phyloP scores from a whole-genome alignment of 148 eudicot species.

The Euryodendron excelsum region DNA sequence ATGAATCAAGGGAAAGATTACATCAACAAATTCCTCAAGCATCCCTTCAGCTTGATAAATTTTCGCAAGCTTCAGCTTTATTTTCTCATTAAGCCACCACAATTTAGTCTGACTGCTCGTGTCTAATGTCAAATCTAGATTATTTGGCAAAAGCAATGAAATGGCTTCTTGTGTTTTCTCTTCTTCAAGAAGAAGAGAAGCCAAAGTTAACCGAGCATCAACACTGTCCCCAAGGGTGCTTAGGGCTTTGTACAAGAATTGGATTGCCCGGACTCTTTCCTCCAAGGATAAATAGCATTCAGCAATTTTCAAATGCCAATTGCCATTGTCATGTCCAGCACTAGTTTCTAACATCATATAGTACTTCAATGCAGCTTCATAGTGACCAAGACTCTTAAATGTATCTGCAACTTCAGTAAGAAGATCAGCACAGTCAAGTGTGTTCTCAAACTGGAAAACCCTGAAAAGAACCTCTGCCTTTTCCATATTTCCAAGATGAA shows the following conservation, averaged over 20 bases:
- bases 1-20: slow-evolving; percentile 33
- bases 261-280: slow-evolving; percentile 36
- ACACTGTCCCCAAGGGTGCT: slow-evolving; percentile 38
- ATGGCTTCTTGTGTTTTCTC: slow-evolving; percentile 42
- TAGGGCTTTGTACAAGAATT: slow-evolving; percentile 46
- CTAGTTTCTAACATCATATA: slow-evolving; percentile 42
- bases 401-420: slow-evolving; percentile 45
- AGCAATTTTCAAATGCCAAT: slow-evolving; percentile 41
- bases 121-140: slow-evolving; percentile 26
- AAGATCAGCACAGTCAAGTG: slow-evolving; percentile 24
- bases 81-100: slow-evolving; percentile 51
- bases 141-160: slow-evolving; percentile 40
- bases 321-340: slow-evolving; percentile 22
- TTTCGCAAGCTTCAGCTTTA: slow-evolving; percentile 46
- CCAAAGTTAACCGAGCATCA: slow-evolving; percentile 45
- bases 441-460: slow-evolving; percentile 28
- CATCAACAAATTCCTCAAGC: slow-evolving; percentile 46
- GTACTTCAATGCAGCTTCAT: slow-evolving; percentile 46
- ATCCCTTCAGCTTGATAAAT: slow-evolving; percentile 44
- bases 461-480: slow-evolving; percentile 50
- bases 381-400: slow-evolving; percentile 33
- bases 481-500: slow-evolving; percentile 42
- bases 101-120: slow-evolving; percentile 22
- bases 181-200: slow-evolving; percentile 48
- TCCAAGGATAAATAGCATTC: slow-evolving; percentile 41